Evolutionary conservation across 108 stramenopile genomes (phyloP).

Genomic region (Fistulifera pelliculosa): DNA sequence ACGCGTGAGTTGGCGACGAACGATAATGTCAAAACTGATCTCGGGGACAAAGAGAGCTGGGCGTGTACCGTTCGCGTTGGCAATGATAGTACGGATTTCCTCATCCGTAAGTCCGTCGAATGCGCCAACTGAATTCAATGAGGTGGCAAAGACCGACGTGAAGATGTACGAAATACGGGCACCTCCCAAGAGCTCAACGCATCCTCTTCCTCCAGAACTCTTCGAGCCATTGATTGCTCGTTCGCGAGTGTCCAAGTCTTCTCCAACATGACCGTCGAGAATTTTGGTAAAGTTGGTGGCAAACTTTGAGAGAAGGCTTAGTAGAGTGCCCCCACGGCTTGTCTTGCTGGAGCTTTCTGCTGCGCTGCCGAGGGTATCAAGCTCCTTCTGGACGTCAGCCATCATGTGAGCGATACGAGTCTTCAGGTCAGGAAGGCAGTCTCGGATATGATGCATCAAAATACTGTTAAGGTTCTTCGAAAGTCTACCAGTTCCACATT

Average conservation of each 20-base stretch:
- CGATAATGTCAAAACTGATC: constrained; percentile 92
- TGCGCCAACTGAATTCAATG: constrained; percentile 79
- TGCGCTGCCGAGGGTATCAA: constrained; percentile 80
- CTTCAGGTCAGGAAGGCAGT: constrained; percentile 95
- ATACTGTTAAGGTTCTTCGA: constrained; percentile 84
- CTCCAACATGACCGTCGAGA: constrained; percentile 81
- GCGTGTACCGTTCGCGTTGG: constrained; percentile 91
- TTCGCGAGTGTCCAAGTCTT: constrained; percentile 9
- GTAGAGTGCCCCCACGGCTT: constrained; percentile 67
- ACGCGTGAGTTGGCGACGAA: constrained; percentile 85
- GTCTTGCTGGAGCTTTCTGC: constrained; percentile 23
- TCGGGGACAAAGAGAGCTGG: constrained; percentile 96
- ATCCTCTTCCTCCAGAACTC: not conserved
- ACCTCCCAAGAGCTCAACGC: constrained; percentile 94
- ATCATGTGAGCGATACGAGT: constrained; percentile 80
- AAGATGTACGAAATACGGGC: constrained; percentile 94
- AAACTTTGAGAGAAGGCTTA: constrained; percentile 87
- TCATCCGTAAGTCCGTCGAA: constrained; percentile 93
- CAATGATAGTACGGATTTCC: constrained; percentile 95
- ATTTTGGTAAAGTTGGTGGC: constrained; percentile 80
- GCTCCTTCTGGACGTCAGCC: constrained; percentile 77
- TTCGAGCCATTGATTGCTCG: not conserved
- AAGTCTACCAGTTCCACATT: constrained; percentile 70
- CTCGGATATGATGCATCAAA: constrained; percentile 96
- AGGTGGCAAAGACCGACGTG: constrained; percentile 84